phyloP scores from a whole-genome alignment of 139 green algal genomes.

The Pseudopediastrum boryanum region DNA sequence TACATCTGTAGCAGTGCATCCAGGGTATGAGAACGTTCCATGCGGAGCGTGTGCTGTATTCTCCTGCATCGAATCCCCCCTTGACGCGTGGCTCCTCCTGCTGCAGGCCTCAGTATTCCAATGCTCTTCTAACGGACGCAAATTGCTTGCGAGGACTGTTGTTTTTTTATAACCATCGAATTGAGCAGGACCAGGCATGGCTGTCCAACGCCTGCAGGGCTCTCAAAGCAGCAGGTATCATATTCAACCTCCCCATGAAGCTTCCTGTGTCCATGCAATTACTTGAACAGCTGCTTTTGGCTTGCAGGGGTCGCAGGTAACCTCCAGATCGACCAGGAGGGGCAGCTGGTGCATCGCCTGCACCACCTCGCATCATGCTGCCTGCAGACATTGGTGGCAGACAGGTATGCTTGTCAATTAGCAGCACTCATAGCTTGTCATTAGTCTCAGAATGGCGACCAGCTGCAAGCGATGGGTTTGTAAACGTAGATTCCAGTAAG shows the following conservation, averaged over 20 bases:
- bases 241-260: neutral
- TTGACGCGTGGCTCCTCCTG: no score
- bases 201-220: constrained; percentile 4
- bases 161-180: neutral
- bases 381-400: no score
- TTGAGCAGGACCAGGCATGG: neutral
- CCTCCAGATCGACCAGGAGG: neutral
- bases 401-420: no score
- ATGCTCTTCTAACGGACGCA: neutral
- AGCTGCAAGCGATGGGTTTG: neutral
- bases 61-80: no score
- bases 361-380: neutral
- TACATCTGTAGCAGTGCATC: no score
- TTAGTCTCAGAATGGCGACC: neutral
- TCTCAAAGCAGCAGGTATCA: neutral
- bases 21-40: no score
- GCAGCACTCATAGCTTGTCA: neutral
- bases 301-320: constrained; percentile 4
- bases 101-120: no score
- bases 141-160: constrained; percentile 13
- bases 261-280: no score
- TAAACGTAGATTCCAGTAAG: neutral
- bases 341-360: neutral
- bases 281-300: no score
- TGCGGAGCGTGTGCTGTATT: no score